Percentiles rank a stretch among this genome's conserved stretches.
phyloP scores from a whole-genome alignment of 2,329 filamentous ascomycete genomes.

The Clonostachys byssicola region DNA sequence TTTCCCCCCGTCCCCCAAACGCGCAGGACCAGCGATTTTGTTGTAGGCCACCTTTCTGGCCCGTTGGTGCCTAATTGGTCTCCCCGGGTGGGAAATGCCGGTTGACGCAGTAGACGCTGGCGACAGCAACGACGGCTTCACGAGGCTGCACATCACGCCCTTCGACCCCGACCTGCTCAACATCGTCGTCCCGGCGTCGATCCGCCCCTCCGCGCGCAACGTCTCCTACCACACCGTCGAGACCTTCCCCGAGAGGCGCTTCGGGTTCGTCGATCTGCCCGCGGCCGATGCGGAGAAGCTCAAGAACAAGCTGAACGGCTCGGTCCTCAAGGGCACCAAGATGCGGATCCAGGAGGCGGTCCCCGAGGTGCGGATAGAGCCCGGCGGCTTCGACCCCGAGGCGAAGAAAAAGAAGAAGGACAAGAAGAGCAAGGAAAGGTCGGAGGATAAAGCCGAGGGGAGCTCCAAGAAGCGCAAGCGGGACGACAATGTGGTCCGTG shows the following conservation, averaged over 20 bases:
- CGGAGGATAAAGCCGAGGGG: conserved; percentile 18
- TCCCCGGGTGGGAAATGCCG: too few relatives aligned
- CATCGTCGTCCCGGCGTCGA: conserved; percentile 64
- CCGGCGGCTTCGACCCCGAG: conserved; percentile 21
- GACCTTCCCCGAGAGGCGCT: conserved; percentile 85
- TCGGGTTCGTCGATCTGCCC: conserved; percentile 86
- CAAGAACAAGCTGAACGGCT: conserved; percentile 85
- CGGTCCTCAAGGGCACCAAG: conserved; percentile 79
- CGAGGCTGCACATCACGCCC: conserved; percentile 77
- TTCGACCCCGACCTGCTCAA: conserved; percentile 72
- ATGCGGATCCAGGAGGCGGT: conserved; percentile 80
- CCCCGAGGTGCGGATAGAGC: conserved; percentile 39
- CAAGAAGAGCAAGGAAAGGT: conserved; percentile 23
- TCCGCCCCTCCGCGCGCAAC: conserved; percentile 65
- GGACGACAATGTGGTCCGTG: conserved; percentile 49
- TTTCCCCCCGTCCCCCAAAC: neutral
- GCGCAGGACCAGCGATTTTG: neutral
- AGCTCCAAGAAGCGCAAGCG: conserved; percentile 37
- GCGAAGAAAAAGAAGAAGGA: conserved; percentile 26
- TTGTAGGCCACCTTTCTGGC: neutral
- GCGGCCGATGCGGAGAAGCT: conserved; percentile 81
- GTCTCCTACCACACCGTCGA: conserved; percentile 85
- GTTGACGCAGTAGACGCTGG: too few relatives aligned
- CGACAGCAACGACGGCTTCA: conserved; percentile 13
- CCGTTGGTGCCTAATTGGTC: too few relatives aligned